Conservation (phyloP, 179 eudicot genomes). For the Beta corolliflora region DNA sequence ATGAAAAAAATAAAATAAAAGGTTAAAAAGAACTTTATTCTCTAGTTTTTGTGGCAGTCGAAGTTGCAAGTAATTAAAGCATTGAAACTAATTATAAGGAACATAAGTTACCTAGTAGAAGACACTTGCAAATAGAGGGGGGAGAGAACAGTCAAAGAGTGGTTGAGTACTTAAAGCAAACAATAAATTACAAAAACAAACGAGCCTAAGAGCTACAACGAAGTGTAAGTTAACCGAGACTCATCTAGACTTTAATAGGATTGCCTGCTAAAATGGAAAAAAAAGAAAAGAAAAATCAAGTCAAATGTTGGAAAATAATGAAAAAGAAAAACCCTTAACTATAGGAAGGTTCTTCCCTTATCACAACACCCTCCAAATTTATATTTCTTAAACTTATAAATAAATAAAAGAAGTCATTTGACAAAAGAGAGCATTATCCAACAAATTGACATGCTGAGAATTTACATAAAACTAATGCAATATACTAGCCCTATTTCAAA, state of each 20-base stretch:
- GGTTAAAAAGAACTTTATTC: background rate
- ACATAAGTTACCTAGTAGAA: background rate
- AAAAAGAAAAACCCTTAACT: no score
- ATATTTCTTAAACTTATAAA: no score
- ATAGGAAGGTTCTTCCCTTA: no score
- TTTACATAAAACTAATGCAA: background rate
- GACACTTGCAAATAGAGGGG: background rate
- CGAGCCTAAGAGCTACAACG: background rate
- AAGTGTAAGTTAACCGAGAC: background rate
- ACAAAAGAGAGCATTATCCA: no score
- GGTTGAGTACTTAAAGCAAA: background rate
- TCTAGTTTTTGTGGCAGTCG: background rate
- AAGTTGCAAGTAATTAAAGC: background rate
- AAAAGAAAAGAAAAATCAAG: no score
- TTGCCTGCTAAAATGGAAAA: no score
- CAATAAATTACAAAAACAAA: no score
- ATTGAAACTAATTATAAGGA: background rate
- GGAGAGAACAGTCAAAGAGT: background rate
- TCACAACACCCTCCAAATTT: no score
- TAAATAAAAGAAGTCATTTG: no score
- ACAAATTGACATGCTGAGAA: background rate
- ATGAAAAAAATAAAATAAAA: no score
- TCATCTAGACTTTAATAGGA: no score
- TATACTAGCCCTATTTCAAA: background rate
- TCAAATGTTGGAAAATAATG: no score